phyloP scores from a whole-genome alignment of 2,329 filamentous ascomycete genomes.

The Colletotrichum gloeosporioides region DNA sequence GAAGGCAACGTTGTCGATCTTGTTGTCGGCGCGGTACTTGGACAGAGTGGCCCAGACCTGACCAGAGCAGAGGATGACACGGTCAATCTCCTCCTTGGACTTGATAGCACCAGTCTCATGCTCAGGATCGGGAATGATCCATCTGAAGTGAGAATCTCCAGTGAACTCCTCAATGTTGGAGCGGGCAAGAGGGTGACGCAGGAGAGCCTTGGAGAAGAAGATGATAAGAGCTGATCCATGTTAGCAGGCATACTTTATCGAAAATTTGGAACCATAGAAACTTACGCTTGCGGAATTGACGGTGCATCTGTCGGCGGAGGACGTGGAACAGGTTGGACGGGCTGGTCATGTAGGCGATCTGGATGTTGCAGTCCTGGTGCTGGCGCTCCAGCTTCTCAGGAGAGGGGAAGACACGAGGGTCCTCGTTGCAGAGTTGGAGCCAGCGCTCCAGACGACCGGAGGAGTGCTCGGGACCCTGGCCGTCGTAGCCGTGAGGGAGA shows the following conservation, averaged over 20 bases:
- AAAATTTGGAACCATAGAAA: conserved; percentile 24
- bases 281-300: conserved; percentile 98
- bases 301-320: conserved; percentile 95
- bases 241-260: conserved; percentile 25
- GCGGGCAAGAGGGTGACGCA: conserved; percentile 91
- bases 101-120: conserved; percentile 80
- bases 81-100: conserved; percentile 84
- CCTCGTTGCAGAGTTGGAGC: conserved; percentile 96
- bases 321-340: conserved; percentile 97
- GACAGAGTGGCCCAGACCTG: conserved; percentile 91
- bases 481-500: conserved; percentile 96
- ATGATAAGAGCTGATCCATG: conserved; percentile 76
- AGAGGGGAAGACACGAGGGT: conserved; percentile 89
- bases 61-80: conserved; percentile 91
- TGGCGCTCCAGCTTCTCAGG: conserved; percentile 91
- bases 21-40: conserved; percentile 89
- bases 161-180: conserved; percentile 91
- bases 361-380: conserved; percentile 99
- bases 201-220: conserved; percentile 97
- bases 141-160: conserved; percentile 91
- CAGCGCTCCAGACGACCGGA: conserved; percentile 97
- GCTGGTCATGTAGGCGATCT: conserved; percentile 96
- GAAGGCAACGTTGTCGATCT: conserved; percentile 89
- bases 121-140: conserved; percentile 91
- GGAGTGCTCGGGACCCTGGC: conserved; percentile 97